Percentiles rank a stretch among this genome's conserved stretches.
phyloP scores from a whole-genome alignment of 495 filamentous ascomycete species.

The Tuber aestivum region DNA sequence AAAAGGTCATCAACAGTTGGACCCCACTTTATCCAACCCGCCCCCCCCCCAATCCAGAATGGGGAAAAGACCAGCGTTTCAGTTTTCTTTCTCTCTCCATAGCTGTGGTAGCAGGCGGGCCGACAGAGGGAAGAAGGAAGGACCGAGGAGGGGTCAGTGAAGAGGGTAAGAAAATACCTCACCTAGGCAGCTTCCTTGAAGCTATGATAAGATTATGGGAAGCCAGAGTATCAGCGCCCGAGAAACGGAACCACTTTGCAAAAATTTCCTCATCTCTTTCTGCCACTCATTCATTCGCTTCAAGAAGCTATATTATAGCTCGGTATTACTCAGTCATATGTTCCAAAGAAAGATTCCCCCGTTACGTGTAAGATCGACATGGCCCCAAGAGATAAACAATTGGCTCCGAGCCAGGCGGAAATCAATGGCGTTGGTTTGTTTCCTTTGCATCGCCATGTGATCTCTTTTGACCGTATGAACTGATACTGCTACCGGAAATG shows the following conservation, averaged over 20 bases:
- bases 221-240: background rate
- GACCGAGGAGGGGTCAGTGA: constrained; percentile 14
- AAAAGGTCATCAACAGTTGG: constrained; percentile 20
- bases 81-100: constrained; percentile 9
- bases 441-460: background rate
- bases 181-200: constrained; percentile 5
- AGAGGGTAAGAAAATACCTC: constrained; percentile 34
- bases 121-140: constrained; percentile 9
- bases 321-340: background rate
- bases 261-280: background rate
- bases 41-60: constrained; percentile 10
- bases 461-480: background rate
- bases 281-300: background rate
- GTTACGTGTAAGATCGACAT: background rate
- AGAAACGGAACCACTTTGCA: background rate
- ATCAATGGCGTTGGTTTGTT: background rate
- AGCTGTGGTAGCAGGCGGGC: constrained; percentile 22
- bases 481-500: background rate
- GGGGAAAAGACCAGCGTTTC: constrained; percentile 28
- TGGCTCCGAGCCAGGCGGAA: background rate
- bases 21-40: constrained; percentile 23
- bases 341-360: background rate
- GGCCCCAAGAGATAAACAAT: constrained; percentile 1
- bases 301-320: background rate
- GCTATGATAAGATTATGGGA: background rate